phyloP scores from a whole-genome alignment of 2,329 filamentous ascomycete species.

The Neurospora sp. region DNA sequence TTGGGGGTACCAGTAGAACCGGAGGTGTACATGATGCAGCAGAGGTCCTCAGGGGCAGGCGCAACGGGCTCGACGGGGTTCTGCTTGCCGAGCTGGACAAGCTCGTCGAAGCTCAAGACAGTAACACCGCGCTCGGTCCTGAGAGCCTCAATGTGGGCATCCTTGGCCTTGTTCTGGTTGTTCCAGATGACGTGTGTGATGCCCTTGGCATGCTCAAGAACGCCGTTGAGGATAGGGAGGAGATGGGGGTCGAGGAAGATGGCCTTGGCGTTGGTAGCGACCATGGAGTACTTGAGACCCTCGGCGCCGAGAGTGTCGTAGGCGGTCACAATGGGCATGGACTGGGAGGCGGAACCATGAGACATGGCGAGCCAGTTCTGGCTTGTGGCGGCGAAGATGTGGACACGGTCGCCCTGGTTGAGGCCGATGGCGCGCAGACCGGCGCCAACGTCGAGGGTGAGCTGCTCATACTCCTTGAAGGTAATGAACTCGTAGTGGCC shows the following conservation, averaged over 20 bases:
- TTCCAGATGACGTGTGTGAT: constrained; percentile 46
- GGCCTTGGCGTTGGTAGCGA: constrained; percentile 59
- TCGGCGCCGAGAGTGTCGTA: constrained; percentile 74
- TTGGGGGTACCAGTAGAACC: constrained; percentile 77
- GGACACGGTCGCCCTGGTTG: constrained; percentile 56
- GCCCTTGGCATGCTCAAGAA: constrained; percentile 40
- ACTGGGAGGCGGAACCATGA: constrained; percentile 56
- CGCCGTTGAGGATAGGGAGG: constrained; percentile 44
- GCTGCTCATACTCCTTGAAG: constrained; percentile 68
- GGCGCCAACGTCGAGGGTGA: constrained; percentile 55
- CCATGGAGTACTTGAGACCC: constrained; percentile 63
- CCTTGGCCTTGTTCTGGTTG: constrained; percentile 40
- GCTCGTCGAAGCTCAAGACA: constrained; percentile 40
- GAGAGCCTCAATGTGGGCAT: constrained; percentile 38
- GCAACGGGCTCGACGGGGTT: constrained; percentile 60
- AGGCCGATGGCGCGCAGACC: constrained; percentile 67
- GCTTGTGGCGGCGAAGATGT: constrained; percentile 70
- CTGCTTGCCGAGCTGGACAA: constrained; percentile 44
- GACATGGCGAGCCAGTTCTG: constrained; percentile 41
- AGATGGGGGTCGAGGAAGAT: constrained; percentile 69
- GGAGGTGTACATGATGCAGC: constrained; percentile 65
- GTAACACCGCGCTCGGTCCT: constrained; percentile 38
- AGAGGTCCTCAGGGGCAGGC: constrained; percentile 62
- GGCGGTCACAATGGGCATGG: constrained; percentile 73
- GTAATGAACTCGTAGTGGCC: constrained; percentile 67